Evolutionary conservation across 176 grass and related monocot species (phyloP).

Genomic region (Ensete glaucum): DNA sequence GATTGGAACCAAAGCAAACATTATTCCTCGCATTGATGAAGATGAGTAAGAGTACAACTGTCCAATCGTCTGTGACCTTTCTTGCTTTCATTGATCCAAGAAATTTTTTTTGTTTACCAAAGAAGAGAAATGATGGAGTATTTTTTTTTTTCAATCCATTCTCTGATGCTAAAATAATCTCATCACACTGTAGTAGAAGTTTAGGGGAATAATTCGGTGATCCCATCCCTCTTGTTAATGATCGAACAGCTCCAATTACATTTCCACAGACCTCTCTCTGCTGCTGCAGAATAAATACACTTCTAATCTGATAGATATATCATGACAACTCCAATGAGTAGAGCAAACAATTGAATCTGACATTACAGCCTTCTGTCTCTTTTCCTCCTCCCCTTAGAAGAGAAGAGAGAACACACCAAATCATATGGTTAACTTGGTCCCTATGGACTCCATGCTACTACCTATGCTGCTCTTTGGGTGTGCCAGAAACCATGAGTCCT

Average conservation of each 20-base stretch:
- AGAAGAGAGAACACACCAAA: background rate
- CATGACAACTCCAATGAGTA: background rate
- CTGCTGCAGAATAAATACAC: background rate
- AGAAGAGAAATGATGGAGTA: no score
- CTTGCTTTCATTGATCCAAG: no score
- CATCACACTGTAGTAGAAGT: background rate
- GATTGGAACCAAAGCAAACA: background rate
- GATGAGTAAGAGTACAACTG: background rate
- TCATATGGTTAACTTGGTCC: slow-evolving; percentile 29
- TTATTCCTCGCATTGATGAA: background rate
- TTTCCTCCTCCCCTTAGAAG: no score
- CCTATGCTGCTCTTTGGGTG: slow-evolving; percentile 47
- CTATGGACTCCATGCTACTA: slow-evolving; percentile 35
- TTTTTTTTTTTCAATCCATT: no score
- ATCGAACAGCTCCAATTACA: background rate
- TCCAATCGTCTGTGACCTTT: no score
- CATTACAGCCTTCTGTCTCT: background rate
- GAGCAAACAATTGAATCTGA: background rate
- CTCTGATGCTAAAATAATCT: no score
- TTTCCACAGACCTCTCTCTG: background rate
- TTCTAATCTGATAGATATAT: background rate
- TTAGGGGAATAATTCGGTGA: background rate
- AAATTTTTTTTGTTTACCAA: no score
- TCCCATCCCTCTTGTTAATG: background rate
- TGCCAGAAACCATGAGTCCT: slow-evolving; percentile 38